phyloP scores from a whole-genome alignment of 1,139 yeast species.

The Starmera stellimalicola region DNA sequence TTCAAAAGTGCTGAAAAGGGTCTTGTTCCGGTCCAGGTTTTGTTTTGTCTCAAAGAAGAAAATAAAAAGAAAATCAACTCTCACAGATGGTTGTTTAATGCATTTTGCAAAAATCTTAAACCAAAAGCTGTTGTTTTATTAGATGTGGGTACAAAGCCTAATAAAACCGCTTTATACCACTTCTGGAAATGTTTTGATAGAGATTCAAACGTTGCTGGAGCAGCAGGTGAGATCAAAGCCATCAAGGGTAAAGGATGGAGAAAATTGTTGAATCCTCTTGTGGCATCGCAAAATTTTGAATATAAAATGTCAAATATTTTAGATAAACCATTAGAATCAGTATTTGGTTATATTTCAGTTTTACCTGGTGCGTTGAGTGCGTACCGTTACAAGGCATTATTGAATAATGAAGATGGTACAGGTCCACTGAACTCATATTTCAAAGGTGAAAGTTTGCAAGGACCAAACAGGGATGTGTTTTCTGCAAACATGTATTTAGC shows the following conservation, averaged over 20 bases:
- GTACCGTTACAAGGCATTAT: conserved; percentile 80
- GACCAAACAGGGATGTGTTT: conserved; percentile 61
- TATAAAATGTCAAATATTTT: conserved; percentile 92
- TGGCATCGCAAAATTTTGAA: conserved; percentile 94
- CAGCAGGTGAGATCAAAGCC: conserved; percentile 93
- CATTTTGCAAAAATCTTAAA: conserved; percentile 80
- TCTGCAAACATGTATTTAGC: conserved; percentile 97
- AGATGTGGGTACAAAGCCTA: conserved; percentile 92
- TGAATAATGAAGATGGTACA: conserved; percentile 80
- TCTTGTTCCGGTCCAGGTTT: conserved; percentile 84
- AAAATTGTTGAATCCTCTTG: conserved; percentile 78
- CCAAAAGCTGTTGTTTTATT: conserved; percentile 80
- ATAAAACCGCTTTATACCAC: conserved; percentile 74
- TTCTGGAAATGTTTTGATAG: conserved; percentile 95
- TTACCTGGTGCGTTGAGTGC: conserved; percentile 96
- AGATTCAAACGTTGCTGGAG: conserved; percentile 96
- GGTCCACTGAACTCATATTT: conserved; percentile 87
- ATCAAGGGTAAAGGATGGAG: conserved; percentile 84
- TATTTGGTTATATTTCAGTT: conserved; percentile 88
- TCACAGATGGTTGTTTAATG: conserved; percentile 92
- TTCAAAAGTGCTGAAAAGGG: conserved; percentile 77
- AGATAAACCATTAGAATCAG: conserved; percentile 90
- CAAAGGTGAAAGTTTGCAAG: conserved; percentile 70
- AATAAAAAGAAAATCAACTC: conserved; percentile 89
- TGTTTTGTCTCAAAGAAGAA: conserved; percentile 82